A percentile compares a stretch with the other conserved stretches of the same genome.
phyloP scores from a whole-genome alignment of 495 filamentous ascomycete genomes.

The Halenospora varia region DNA sequence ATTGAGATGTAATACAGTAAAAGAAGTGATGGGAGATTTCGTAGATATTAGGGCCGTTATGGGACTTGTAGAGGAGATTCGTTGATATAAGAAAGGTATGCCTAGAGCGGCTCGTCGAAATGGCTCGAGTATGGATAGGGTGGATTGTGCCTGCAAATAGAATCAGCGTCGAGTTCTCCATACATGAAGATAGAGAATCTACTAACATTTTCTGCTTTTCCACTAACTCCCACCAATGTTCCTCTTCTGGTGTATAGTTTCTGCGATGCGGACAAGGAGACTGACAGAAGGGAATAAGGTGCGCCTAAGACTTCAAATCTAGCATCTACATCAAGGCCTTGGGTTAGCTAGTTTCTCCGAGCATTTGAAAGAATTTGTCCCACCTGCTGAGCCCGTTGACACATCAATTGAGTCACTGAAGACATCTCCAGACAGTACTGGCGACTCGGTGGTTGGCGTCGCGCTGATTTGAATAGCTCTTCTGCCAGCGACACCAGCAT shows the following conservation, averaged over 20 bases:
- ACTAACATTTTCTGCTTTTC: slow-evolving; percentile 83
- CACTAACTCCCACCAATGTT: slow-evolving; percentile 84
- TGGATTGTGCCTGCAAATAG: slow-evolving; percentile 63
- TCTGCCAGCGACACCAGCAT: slow-evolving; percentile 16
- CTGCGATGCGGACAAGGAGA: slow-evolving; percentile 87
- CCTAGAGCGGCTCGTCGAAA: slow-evolving; percentile 71
- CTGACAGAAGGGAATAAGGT: slow-evolving; percentile 87
- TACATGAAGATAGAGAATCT: neutral
- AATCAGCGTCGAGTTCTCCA: slow-evolving; percentile 7
- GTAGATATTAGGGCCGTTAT: slow-evolving; percentile 83
- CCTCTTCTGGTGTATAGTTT: slow-evolving; percentile 87
- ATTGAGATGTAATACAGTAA: slow-evolving; percentile 83
- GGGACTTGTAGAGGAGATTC: slow-evolving; percentile 79
- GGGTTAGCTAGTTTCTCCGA: neutral
- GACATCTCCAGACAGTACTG: slow-evolving; percentile 35
- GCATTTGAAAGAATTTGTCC: neutral
- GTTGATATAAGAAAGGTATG: slow-evolving; percentile 91
- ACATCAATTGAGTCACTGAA: slow-evolving; percentile 36
- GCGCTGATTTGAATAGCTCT: slow-evolving; percentile 51
- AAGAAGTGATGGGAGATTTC: slow-evolving; percentile 77
- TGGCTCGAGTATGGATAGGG: slow-evolving; percentile 81
- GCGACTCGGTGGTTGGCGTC: slow-evolving; percentile 45
- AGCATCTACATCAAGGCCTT: slow-evolving; percentile 59
- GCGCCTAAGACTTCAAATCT: slow-evolving; percentile 88
- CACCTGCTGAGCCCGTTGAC: slow-evolving; percentile 22